Evolutionary conservation across 1,284 basidiomycete species (phyloP).

Genomic region (Leccinum angustisporum): DNA sequence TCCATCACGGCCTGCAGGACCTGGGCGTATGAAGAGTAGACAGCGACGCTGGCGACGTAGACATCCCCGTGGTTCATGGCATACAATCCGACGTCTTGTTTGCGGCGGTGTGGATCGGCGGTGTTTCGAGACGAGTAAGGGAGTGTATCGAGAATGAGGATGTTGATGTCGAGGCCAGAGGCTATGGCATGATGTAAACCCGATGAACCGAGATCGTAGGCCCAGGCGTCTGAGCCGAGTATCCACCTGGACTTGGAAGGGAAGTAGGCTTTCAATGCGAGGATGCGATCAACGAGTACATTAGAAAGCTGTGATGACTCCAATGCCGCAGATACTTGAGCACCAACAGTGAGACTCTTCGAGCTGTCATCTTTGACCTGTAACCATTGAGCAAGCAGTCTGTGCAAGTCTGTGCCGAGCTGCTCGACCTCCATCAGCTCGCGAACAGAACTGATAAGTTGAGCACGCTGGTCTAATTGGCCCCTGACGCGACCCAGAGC

Average conservation of each 20-base stretch:
- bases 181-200: conserved; percentile 94
- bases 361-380: conserved; percentile 60
- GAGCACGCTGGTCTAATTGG: conserved; percentile 69
- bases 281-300: conserved; percentile 53
- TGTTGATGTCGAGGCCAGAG: conserved; percentile 95
- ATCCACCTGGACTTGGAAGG: conserved; percentile 85
- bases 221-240: conserved; percentile 95
- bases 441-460: conserved; percentile 63
- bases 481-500: conserved; percentile 90
- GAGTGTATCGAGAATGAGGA: conserved; percentile 92
- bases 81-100: conserved; percentile 94
- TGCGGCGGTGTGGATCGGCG: conserved; percentile 71
- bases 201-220: conserved; percentile 94
- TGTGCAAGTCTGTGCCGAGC: conserved; percentile 62
- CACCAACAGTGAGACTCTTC: conserved; percentile 62
- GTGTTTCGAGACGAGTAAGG: conserved; percentile 81
- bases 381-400: conserved; percentile 73
- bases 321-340: conserved; percentile 58
- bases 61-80: conserved; percentile 99
- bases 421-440: conserved; percentile 52
- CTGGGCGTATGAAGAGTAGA: conserved; percentile 95
- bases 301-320: conserved; percentile 45
- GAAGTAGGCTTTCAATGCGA: conserved; percentile 63
- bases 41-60: conserved; percentile 93
- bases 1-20: conserved; percentile 92